Conservation (phyloP, 441 rosid genomes). For the Bruguiera hainesii region DNA sequence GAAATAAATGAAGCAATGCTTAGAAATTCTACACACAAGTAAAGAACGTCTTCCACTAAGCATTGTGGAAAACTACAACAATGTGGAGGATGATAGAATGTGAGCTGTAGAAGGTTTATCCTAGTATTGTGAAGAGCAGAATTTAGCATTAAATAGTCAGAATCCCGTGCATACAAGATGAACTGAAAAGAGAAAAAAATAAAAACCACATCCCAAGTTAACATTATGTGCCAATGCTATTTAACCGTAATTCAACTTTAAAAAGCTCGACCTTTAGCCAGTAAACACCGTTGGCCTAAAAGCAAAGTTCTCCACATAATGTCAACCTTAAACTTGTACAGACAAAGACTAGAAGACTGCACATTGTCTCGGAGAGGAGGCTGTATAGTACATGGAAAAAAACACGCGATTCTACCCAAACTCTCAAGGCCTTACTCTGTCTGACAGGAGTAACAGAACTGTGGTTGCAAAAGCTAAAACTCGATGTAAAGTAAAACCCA, state of each 20-base stretch:
- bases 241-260: slow-evolving; percentile 15
- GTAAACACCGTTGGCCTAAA: slow-evolving; percentile 11
- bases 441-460: slow-evolving; percentile 25
- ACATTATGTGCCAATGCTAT: slow-evolving; percentile 17
- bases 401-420: slow-evolving; percentile 4
- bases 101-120: slow-evolving; percentile 25
- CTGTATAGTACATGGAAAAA: slow-evolving; percentile 1
- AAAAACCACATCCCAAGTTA: slow-evolving; percentile 9
- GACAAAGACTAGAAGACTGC: neutral
- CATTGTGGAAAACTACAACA: slow-evolving; percentile 13
- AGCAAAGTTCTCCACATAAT: slow-evolving; percentile 10
- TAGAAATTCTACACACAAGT: slow-evolving; percentile 1
- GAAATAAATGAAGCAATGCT: slow-evolving; percentile 10
- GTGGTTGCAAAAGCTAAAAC: slow-evolving; percentile 15
- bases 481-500: slow-evolving; percentile 10
- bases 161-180: slow-evolving; percentile 26
- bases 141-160: slow-evolving; percentile 15
- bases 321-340: slow-evolving; percentile 12
- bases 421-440: slow-evolving; percentile 27
- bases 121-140: slow-evolving; percentile 16
- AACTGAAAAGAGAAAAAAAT: slow-evolving; percentile 8
- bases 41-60: slow-evolving; percentile 6
- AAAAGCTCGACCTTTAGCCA: slow-evolving; percentile 12
- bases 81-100: slow-evolving; percentile 12
- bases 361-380: slow-evolving; percentile 12